These are phyloP conservation scores for Globisporangium lucens DNA, from an alignment of 352 stramenopile genomes.

Conservation along the genomic window DNA sequence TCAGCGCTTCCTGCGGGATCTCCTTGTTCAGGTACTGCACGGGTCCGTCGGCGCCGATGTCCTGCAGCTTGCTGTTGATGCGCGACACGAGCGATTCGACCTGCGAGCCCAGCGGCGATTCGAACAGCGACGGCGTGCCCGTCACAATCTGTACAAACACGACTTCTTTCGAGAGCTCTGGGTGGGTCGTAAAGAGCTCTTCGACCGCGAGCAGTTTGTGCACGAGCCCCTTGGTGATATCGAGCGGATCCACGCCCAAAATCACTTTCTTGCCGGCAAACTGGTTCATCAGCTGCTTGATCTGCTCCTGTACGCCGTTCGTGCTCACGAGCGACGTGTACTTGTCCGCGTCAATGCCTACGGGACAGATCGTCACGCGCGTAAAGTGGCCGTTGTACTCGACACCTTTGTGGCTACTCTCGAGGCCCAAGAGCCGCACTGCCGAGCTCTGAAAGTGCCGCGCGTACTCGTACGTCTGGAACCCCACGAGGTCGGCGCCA, in stretches of 20 bases:
- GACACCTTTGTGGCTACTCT: constrained; percentile 87
- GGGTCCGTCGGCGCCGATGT: constrained; percentile 78
- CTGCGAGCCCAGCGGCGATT: constrained; percentile 76
- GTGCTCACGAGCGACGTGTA: constrained; percentile 65
- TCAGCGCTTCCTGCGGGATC: constrained; percentile 79
- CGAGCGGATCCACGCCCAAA: constrained; percentile 78
- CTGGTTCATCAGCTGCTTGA: constrained; percentile 52
- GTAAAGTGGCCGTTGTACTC: constrained; percentile 89
- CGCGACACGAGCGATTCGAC: constrained; percentile 88
- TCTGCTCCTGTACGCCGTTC: constrained; percentile 61
- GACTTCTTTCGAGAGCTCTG: constrained; percentile 91
- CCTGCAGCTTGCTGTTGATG: constrained; percentile 92
- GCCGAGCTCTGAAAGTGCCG: constrained; percentile 87
- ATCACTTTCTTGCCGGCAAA: constrained; percentile 87
- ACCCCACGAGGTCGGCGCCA: constrained; percentile 85
- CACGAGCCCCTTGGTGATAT: constrained; percentile 89
- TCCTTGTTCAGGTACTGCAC: constrained; percentile 92
- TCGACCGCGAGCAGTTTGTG: constrained; percentile 90
- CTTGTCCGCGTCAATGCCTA: constrained; percentile 85
- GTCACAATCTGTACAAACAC: constrained; percentile 94
- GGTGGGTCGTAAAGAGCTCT: constrained; percentile 82
- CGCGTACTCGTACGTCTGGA: constrained; percentile 91
- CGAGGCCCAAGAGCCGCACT: constrained; percentile 80
- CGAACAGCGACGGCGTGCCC: constrained; percentile 35
- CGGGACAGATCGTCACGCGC: constrained; percentile 82